phyloP scores from a whole-genome alignment of 441 rosid species.

The Gossypium trilobum region DNA sequence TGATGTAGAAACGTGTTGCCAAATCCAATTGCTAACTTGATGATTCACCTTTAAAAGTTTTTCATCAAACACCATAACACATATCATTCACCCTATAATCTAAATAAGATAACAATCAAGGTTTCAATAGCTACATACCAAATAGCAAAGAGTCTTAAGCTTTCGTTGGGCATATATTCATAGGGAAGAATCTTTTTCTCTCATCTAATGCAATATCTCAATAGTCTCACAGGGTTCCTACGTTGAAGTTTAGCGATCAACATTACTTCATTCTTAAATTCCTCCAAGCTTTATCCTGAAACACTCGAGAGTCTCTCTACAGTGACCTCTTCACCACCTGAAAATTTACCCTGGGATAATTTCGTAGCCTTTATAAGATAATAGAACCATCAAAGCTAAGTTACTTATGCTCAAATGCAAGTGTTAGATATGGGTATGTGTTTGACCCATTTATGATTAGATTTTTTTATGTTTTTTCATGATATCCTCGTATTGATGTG shows the following conservation, averaged over 20 bases:
- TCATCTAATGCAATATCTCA: slow-evolving; percentile 44
- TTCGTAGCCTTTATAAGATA: background rate
- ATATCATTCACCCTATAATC: background rate
- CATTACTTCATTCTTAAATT: background rate
- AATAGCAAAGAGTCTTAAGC: slow-evolving; percentile 14
- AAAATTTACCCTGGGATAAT: background rate
- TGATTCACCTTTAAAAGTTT: background rate
- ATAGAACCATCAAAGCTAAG: background rate
- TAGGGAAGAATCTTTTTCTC: slow-evolving; percentile 40
- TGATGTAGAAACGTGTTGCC: background rate
- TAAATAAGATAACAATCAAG: background rate
- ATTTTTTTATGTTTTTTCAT: too few species aligned
- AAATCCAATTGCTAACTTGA: background rate
- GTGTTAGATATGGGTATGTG: too few species aligned
- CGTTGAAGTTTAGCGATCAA: slow-evolving; percentile 48
- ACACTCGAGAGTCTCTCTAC: background rate
- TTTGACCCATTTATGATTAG: too few species aligned
- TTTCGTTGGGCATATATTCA: slow-evolving; percentile 44
- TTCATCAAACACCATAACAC: background rate
- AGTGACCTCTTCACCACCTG: background rate
- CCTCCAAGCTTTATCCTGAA: slow-evolving; percentile 22
- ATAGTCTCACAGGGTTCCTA: slow-evolving; percentile 38
- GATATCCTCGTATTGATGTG: too few species aligned
- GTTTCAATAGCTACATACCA: background rate
- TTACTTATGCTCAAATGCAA: too few species aligned